Evolutionary conservation across 257 asterid species (phyloP).

Genomic region (Lycium ferocissimum): DNA sequence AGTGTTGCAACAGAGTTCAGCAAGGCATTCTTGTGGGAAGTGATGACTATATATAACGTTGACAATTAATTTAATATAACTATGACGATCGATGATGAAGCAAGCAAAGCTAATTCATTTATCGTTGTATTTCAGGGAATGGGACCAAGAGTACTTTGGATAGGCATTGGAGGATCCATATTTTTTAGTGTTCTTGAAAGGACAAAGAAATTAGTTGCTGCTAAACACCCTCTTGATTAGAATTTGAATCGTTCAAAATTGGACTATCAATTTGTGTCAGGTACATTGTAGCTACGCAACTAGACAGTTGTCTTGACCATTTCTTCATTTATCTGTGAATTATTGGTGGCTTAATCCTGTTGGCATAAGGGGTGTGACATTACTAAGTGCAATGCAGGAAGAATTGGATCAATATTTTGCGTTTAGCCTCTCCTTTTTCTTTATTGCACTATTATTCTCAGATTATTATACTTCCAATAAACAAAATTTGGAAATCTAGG

Average conservation of each 20-base stretch:
- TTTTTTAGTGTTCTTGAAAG: constrained; percentile 71
- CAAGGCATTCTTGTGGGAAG: neutral
- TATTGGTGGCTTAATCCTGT: neutral
- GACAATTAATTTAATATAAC: neutral
- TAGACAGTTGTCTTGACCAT: neutral
- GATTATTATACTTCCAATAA: neutral
- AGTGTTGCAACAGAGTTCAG: neutral
- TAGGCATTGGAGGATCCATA: constrained; percentile 73
- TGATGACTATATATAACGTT: neutral
- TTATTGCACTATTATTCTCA: neutral
- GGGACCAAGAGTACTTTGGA: constrained; percentile 73
- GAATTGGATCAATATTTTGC: neutral
- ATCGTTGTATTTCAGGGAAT: constrained; percentile 53
- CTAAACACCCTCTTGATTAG: constrained; percentile 36
- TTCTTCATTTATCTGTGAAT: neutral
- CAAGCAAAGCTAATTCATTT: neutral
- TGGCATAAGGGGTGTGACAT: neutral
- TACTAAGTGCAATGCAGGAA: constrained; percentile 5
- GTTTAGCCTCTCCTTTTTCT: neutral
- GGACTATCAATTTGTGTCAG: neutral
- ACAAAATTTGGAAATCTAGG: neutral
- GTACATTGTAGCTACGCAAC: neutral
- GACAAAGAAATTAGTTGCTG: constrained; percentile 55
- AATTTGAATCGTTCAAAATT: constrained; percentile 33
- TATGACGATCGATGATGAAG: neutral